These are phyloP conservation scores for Silene coronaria DNA, from an alignment of 179 eudicot genomes.

Conservation along the genomic window DNA sequence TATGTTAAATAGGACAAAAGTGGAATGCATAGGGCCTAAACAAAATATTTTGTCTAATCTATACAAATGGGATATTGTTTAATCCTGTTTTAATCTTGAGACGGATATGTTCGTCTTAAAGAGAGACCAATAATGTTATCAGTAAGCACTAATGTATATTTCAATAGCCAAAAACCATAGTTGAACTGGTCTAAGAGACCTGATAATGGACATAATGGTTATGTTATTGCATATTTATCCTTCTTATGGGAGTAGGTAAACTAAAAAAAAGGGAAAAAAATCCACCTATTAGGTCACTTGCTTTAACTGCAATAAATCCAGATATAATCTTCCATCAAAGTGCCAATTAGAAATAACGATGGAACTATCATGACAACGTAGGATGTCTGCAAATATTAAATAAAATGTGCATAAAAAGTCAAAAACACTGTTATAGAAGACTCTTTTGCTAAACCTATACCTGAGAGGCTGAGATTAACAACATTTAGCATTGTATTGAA, in stretches of 20 bases:
- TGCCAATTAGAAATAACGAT: neutral
- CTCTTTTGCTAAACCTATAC: neutral
- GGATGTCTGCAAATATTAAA: neutral
- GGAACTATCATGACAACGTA: neutral
- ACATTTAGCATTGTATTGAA: neutral
- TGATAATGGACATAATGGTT: neutral
- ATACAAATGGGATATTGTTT: too few relatives aligned
- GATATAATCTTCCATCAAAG: neutral
- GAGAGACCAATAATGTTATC: neutral
- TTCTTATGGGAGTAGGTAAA: conserved; percentile 4
- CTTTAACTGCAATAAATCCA: conserved; percentile 1
- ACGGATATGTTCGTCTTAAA: too few relatives aligned
- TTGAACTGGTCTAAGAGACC: conserved; percentile 2
- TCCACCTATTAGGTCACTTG: neutral
- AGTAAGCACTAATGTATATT: neutral
- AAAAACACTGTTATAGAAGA: conserved; percentile 9
- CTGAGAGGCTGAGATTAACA: neutral
- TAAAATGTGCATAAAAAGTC: conserved; percentile 13
- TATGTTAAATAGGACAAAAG: too few relatives aligned
- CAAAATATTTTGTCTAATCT: too few relatives aligned
- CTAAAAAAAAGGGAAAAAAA: neutral
- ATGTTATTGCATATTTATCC: neutral
- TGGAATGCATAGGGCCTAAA: too few relatives aligned
- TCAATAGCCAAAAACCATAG: neutral
- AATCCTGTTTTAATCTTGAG: too few relatives aligned